Base-by-base conservation (phyloP, 495 filamentous ascomycete genomes). In the Neurospora tetraspora region DNA sequence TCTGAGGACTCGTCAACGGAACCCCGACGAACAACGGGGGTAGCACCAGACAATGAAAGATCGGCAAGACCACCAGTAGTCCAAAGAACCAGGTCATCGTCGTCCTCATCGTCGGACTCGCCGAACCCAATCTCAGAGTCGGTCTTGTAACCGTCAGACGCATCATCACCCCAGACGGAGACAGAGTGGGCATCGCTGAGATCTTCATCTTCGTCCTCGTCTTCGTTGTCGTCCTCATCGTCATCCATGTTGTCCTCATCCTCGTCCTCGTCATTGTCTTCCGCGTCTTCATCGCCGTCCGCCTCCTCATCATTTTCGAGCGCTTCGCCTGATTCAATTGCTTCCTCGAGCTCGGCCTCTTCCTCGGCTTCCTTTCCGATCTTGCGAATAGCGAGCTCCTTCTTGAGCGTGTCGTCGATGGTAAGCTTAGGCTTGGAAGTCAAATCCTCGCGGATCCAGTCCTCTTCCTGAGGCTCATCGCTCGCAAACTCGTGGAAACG, bases 121-220 rank as follows among this genome's bases (percentile, higher is more conserved):
- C 94, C 95, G 78, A 98, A 97, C 3, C 96, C 96, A 74, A 90
- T 89, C 82, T 99, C 96, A 77, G 97, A 94, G 79, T 98, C 95
- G n/a, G 94, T 96, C 75, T 97, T 93, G 76, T 95, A 94, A 12
- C 93, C 93, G 78, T 90, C 92, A 42, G 86, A 85, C n/a, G 80
- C 82, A 70, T 92, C 90, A 73, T 91, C 89, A 59, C 91, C 88
- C 69, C 91, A 93, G 12, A 82, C 87, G 75, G 90, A 89, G 38
- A 89, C 87, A 5, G 86, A 83, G 40, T 82, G 82, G 27, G 79
- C 81, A 38, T 84, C 83, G 42, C 85, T 80, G 2, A 71, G 70
- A 3, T 82, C 82, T 39, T 78, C 79, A 10, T 79, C 78, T 9
- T 81, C 78, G 16, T 81, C 79, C 9, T 85, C 84, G 16, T 81